A percentile compares a stretch with the other conserved stretches of the same genome.
Evolutionary conservation across 306 rosid genomes (phyloP).

Genomic region (Prunus armeniaca): DNA sequence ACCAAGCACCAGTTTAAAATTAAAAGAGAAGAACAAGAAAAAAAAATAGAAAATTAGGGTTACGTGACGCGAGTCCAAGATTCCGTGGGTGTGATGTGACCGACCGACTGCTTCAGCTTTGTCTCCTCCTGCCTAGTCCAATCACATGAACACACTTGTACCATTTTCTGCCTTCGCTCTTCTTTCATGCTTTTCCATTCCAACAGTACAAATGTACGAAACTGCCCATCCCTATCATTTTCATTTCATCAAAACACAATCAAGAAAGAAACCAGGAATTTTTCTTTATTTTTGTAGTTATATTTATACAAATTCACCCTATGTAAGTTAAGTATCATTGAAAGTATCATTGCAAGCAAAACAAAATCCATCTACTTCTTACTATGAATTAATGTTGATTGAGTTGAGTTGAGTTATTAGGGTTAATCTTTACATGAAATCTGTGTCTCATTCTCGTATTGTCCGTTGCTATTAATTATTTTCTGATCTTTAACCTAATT

Average conservation of each 20-base stretch:
- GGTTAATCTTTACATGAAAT: too few relatives aligned
- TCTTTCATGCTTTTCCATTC: not conserved
- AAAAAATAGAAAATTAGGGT: too few relatives aligned
- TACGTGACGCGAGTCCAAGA: conserved; percentile 9
- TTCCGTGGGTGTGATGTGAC: conserved; percentile 55
- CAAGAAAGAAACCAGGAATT: not conserved
- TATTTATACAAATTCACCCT: not conserved
- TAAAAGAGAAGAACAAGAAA: not conserved
- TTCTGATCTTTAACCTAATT: too few relatives aligned
- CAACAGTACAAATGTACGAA: not conserved
- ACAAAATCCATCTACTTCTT: not conserved
- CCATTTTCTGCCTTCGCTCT: conserved; percentile 5
- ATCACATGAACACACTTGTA: conserved; percentile 26
- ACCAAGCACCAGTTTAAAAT: too few relatives aligned
- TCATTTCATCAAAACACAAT: not conserved
- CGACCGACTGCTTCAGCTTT: conserved; percentile 37
- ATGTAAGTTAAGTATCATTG: too few relatives aligned
- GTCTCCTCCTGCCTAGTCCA: conserved; percentile 21
- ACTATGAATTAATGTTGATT: not conserved
- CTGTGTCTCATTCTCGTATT: too few relatives aligned
- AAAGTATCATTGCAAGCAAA: too few relatives aligned
- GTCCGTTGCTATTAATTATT: too few relatives aligned
- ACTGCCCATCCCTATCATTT: not conserved
- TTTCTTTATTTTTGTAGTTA: not conserved
- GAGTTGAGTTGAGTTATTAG: too few relatives aligned